Conservation (phyloP, 805 yeast species). For the Cyberlindnera saturnus region DNA sequence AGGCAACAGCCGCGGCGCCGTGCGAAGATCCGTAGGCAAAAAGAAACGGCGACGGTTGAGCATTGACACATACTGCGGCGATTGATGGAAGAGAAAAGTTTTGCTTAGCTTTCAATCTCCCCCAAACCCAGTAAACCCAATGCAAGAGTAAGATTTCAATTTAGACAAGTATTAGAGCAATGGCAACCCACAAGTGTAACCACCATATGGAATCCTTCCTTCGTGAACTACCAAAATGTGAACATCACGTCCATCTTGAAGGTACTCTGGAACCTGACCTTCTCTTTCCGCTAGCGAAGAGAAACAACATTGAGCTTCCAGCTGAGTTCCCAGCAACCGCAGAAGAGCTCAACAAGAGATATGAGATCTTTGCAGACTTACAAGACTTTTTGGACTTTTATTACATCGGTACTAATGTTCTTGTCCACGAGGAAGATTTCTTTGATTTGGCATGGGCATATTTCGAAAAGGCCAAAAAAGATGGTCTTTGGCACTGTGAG, state of each 20-base stretch:
- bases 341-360: constrained; percentile 52
- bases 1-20: not conserved
- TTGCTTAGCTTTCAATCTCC: no score
- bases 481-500: constrained; percentile 67
- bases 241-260: constrained; percentile 80
- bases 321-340: constrained; percentile 52
- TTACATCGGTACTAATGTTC: constrained; percentile 76
- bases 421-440: constrained; percentile 65
- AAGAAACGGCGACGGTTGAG: no score
- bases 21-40: no score
- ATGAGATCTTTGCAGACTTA: constrained; percentile 55
- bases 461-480: constrained; percentile 49
- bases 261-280: constrained; percentile 78
- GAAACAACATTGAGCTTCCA: constrained; percentile 60
- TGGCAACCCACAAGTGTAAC: constrained; percentile 27
- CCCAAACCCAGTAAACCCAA: not conserved
- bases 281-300: constrained; percentile 59
- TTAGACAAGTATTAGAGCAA: not conserved
- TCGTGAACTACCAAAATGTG: constrained; percentile 75
- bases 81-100: no score
- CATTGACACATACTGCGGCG: no score
- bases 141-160: not conserved
- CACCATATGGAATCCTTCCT: constrained; percentile 44
- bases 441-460: constrained; percentile 73
- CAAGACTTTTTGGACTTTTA: constrained; percentile 77